A percentile compares a stretch with the other conserved stretches of the same genome.
Conservation (phyloP, 2,329 filamentous ascomycete species). For the Calonectria henricotiae region DNA sequence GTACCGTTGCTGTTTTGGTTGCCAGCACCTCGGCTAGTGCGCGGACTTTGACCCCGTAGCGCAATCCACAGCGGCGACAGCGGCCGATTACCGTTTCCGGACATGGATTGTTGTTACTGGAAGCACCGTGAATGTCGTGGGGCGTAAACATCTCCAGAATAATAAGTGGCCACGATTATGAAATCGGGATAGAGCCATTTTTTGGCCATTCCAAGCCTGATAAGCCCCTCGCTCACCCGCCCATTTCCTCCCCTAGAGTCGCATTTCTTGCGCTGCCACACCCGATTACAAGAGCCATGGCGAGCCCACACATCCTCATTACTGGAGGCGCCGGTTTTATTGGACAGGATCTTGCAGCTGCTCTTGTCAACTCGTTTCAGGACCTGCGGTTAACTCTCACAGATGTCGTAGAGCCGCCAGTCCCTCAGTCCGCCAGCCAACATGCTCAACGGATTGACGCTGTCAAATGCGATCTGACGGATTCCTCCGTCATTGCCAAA, state of each 20-base stretch:
- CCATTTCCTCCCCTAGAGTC: not conserved
- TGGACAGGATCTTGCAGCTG: conserved; percentile 72
- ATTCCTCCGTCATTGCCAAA: conserved; percentile 42
- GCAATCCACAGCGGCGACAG: conserved; percentile 15
- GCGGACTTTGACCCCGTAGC: conserved; percentile 33
- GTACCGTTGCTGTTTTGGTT: not conserved
- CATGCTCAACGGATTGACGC: conserved; percentile 49
- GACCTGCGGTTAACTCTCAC: conserved; percentile 67
- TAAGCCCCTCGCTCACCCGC: not conserved
- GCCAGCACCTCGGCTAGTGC: conserved; percentile 8
- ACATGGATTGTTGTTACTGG: not conserved
- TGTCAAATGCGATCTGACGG: conserved; percentile 58
- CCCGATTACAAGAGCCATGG: not conserved
- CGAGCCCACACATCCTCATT: conserved; percentile 66
- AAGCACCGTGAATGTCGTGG: not conserved
- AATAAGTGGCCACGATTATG: conserved; percentile 9
- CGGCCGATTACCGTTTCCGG: conserved; percentile 26
- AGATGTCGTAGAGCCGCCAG: conserved; percentile 69
- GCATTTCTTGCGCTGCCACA: not conserved
- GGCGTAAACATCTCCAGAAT: conserved; percentile 15
- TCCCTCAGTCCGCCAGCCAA: conserved; percentile 59
- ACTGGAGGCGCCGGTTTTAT: conserved; percentile 76
- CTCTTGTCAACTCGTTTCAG: conserved; percentile 62
- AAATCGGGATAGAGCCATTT: conserved; percentile 17
- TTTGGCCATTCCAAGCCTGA: conserved; percentile 5